Percentiles rank a stretch among this genome's conserved stretches.
phyloP scores from a whole-genome alignment of 2,329 filamentous ascomycete species.

The Sporothrix schenckii region DNA sequence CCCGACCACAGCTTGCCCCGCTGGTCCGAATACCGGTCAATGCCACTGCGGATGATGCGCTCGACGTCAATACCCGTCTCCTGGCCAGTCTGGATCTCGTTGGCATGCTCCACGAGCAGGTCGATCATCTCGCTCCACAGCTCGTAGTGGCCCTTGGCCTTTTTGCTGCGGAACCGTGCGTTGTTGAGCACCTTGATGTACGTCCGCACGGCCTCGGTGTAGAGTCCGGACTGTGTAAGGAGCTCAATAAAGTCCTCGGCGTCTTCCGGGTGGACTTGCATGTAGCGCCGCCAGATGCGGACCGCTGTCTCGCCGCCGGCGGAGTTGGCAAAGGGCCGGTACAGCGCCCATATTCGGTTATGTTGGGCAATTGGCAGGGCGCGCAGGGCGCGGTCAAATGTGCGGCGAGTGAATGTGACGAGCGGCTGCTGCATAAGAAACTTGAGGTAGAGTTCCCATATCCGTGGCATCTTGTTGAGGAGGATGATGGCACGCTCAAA shows the following conservation, averaged over 20 bases:
- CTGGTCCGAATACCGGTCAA: constrained; percentile 88
- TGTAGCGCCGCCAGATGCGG: constrained; percentile 92
- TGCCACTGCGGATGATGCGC: constrained; percentile 87
- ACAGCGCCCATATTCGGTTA: constrained; percentile 91
- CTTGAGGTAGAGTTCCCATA: constrained; percentile 96
- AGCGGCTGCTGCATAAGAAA: constrained; percentile 92
- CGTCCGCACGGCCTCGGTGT: constrained; percentile 85
- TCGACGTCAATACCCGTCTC: constrained; percentile 88
- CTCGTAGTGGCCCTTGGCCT: constrained; percentile 92
- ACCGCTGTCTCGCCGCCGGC: constrained; percentile 88
- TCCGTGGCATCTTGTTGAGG: constrained; percentile 96
- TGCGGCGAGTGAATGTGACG: constrained; percentile 80
- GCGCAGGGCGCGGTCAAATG: constrained; percentile 89
- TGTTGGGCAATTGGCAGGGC: constrained; percentile 94
- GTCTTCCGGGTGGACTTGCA: constrained; percentile 95
- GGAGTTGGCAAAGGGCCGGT: constrained; percentile 87
- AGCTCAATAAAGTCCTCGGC: constrained; percentile 94
- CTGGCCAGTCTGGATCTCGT: constrained; percentile 77
- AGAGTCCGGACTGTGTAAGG: constrained; percentile 76
- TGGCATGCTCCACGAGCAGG: constrained; percentile 85
- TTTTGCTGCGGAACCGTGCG: constrained; percentile 84
- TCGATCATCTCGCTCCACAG: constrained; percentile 98
- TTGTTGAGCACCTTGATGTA: constrained; percentile 95
- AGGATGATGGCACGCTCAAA: constrained; percentile 92
- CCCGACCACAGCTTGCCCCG: constrained; percentile 94